A percentile compares a stretch with the other conserved stretches of the same genome.
phyloP scores from a whole-genome alignment of 2,329 filamentous ascomycete genomes.

The Rhynchosporium agropyri region DNA sequence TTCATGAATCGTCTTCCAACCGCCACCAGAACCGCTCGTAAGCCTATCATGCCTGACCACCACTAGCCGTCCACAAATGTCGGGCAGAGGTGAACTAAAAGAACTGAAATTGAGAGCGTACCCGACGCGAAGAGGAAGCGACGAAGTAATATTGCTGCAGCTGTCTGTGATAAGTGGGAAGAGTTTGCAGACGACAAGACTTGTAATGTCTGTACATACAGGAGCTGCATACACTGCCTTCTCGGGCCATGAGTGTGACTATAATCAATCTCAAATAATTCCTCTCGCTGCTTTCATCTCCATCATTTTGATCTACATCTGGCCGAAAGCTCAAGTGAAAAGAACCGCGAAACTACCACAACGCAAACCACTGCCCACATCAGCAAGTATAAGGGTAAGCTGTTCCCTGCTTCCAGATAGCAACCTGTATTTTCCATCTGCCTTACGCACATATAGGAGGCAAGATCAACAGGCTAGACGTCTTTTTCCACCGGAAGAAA shows the following conservation, averaged over 20 bases:
- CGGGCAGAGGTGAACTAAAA: not conserved
- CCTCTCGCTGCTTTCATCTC: not conserved
- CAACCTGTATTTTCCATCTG: too few species aligned
- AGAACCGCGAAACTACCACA: too few species aligned
- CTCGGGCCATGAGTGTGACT: constrained; percentile 11
- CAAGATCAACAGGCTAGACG: too few species aligned
- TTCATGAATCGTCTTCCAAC: not conserved
- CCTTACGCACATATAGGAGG: too few species aligned
- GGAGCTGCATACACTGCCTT: not conserved
- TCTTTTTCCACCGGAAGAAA: not conserved
- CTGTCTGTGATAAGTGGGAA: not conserved
- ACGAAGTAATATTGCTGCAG: not conserved
- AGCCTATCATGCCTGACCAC: not conserved
- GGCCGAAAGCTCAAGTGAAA: not conserved
- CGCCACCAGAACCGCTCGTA: not conserved
- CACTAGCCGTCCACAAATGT: not conserved
- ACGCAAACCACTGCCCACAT: too few species aligned
- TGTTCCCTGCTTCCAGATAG: too few species aligned
- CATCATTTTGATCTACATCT: not conserved
- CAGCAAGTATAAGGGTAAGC: too few species aligned
- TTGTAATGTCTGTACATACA: not conserved
- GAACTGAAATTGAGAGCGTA: not conserved
- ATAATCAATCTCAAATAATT: too few species aligned
- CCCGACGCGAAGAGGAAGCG: not conserved
- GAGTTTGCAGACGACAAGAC: not conserved